Percentiles rank a stretch among this genome's conserved stretches.
Evolutionary conservation across 1,284 basidiomycete species (phyloP).

Genomic region (Leccinum colubrinum): DNA sequence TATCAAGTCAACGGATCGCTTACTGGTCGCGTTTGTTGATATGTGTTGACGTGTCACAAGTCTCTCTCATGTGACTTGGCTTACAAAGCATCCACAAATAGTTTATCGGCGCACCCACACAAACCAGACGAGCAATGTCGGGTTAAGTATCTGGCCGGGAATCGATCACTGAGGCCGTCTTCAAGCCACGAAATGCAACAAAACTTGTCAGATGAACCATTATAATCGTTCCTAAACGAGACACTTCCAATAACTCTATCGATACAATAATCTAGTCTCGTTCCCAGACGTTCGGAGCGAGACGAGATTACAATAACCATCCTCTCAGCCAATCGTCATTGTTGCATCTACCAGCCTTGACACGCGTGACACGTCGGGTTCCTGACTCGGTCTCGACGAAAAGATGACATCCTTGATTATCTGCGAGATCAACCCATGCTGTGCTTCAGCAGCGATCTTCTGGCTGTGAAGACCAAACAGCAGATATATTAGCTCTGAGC

Average conservation of each 20-base stretch:
- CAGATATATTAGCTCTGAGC: not conserved
- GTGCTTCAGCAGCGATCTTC: slow-evolving; percentile 84
- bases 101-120: too few relatives aligned
- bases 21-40: slow-evolving; percentile 21
- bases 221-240: not conserved
- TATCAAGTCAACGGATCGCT: not conserved
- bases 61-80: slow-evolving; percentile 16
- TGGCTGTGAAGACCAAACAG: slow-evolving; percentile 46
- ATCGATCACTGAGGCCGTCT: not conserved
- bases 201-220: not conserved
- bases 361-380: slow-evolving; percentile 28
- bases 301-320: not conserved
- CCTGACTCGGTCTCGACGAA: slow-evolving; percentile 53
- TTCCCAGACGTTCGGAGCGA: not conserved
- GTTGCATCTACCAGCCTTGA: slow-evolving; percentile 38
- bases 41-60: slow-evolving; percentile 25
- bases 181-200: not conserved
- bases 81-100: not conserved
- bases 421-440: slow-evolving; percentile 89
- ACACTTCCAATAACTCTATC: not conserved
- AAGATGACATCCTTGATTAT: slow-evolving; percentile 87
- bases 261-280: slow-evolving; percentile 5
- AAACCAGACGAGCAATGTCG: too few relatives aligned
- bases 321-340: slow-evolving; percentile 34
- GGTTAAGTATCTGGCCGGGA: too few relatives aligned